Evolutionary conservation across 2,329 filamentous ascomycete genomes (phyloP), one percentile per base, ranked within the genome.

Genomic region (Elsinoe necatrix): DNA sequence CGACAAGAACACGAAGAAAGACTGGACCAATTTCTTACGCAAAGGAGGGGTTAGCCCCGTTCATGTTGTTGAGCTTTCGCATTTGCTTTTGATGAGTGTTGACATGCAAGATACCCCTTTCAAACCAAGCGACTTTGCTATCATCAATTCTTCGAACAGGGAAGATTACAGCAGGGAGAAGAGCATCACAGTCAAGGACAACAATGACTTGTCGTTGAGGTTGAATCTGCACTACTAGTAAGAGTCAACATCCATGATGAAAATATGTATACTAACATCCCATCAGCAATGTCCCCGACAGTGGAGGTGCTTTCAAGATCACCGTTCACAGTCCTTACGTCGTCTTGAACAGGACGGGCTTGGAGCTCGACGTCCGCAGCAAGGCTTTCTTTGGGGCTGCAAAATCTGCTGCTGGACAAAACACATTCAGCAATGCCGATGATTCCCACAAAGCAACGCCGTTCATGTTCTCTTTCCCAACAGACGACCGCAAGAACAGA

Each of bases 1-100:
- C 67, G 93, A 98, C 75, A 96, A 95, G 75, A 95, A 95, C 69
- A 96, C 91, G 0, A 95, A 92, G 77, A 95, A 95, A 69, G 93
- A 98, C 69, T 98, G 93, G 93, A 95, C 89, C 3, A 98, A 98
- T 69, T 98, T 98, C 73, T 75, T 98, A 47, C 84, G 93, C 57
- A 97, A 96, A 71, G 93, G 95, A 23, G 95, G 95, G 12, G 86
- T 97, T 57, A 98, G 93, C 68, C 95, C 95, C 0, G 91, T 98
- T 0, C 93, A 98, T 68, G 91, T 97, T 8, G 92, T 97, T 16
- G 92, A 98, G 71, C 77, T 98, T 18, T 96, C 92, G 0, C 95
- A 97, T 71, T 77, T 98, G 7, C 78, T 98, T 2, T 77, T 98
- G 27, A 80, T 98, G 65, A 97, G 92, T 65, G 81, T 98, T 61